Conservation (phyloP, 73 alveolate species). For the Breviolum minutum region DNA sequence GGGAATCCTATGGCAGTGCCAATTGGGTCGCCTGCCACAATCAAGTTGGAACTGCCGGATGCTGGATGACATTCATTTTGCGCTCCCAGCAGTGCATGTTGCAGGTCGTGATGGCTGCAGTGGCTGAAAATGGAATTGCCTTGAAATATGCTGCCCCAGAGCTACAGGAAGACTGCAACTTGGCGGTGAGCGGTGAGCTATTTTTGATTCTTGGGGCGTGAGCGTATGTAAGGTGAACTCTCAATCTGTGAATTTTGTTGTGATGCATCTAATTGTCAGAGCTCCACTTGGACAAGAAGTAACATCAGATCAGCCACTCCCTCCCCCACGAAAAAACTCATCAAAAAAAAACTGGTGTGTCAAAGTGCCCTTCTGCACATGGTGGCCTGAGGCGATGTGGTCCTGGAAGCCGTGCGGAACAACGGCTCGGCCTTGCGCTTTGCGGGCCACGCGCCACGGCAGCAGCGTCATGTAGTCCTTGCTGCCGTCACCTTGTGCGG, state of each 20-base stretch:
- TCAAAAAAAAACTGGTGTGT: neutral
- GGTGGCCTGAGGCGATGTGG: constrained; percentile 11
- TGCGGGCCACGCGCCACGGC: constrained; percentile 45
- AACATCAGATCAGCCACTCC: neutral
- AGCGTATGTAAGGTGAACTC: no score
- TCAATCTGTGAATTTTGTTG: no score
- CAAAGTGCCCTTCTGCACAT: neutral
- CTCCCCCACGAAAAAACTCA: no score
- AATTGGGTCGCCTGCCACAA: neutral
- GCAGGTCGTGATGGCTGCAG: constrained; percentile 40
- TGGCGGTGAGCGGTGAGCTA: neutral
- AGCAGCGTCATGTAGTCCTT: constrained; percentile 16
- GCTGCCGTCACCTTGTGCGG: constrained; percentile 8
- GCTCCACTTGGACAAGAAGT: neutral
- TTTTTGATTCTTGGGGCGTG: neutral
- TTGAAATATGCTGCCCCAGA: constrained; percentile 39
- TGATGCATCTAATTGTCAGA: neutral
- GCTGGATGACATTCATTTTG: neutral
- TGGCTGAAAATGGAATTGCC: constrained; percentile 71
- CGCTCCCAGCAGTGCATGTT: neutral
- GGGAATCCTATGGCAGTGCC: no score
- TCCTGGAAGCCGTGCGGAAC: constrained; percentile 48
- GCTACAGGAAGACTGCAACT: constrained; percentile 18
- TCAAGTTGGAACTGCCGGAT: neutral
- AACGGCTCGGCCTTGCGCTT: constrained; percentile 81